Percentiles rank a stretch among this genome's conserved stretches.
Conservation (phyloP, 2,329 filamentous ascomycete species). For the Hypoxylon sp. region DNA sequence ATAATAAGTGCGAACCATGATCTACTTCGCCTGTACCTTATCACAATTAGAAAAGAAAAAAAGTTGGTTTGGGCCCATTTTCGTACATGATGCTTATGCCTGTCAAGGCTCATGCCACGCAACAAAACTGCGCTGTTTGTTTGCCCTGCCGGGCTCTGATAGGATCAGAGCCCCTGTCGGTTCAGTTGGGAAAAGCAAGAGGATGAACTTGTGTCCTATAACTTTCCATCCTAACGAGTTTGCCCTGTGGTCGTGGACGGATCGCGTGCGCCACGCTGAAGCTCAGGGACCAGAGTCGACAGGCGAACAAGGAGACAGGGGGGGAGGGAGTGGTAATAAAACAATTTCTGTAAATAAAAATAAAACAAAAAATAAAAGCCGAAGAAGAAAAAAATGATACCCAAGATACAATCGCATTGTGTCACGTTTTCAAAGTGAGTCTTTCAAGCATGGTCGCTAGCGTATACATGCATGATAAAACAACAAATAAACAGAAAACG, state of each 20-base stretch:
- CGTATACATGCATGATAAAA: conserved; percentile 2
- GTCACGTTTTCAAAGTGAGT: conserved; percentile 6
- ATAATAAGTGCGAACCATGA: conserved; percentile 51
- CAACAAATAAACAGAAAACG: no score
- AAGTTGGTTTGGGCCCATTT: conserved; percentile 38
- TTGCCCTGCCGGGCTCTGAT: conserved; percentile 33
- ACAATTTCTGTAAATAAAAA: not conserved
- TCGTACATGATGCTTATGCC: conserved; percentile 42
- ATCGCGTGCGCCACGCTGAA: conserved; percentile 31
- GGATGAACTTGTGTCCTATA: conserved; percentile 17
- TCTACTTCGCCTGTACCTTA: conserved; percentile 44
- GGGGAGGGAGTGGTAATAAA: conserved; percentile 21
- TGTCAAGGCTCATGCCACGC: conserved; percentile 37
- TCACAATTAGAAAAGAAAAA: conserved; percentile 37
- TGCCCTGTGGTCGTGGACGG: conserved; percentile 15
- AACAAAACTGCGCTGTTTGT: conserved; percentile 34
- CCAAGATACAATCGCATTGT: conserved; percentile 16
- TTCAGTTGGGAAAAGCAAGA: conserved; percentile 20
- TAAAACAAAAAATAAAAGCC: not conserved
- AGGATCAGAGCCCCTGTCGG: conserved; percentile 35
- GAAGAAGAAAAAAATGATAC: conserved; percentile 10
- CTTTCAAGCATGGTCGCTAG: conserved; percentile 16
- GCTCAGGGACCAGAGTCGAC: conserved; percentile 32
- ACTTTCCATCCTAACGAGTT: conserved; percentile 20
- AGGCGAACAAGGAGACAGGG: conserved; percentile 25